Conservation (phyloP, 306 rosid genomes). For the Gleditsia sinensis region DNA sequence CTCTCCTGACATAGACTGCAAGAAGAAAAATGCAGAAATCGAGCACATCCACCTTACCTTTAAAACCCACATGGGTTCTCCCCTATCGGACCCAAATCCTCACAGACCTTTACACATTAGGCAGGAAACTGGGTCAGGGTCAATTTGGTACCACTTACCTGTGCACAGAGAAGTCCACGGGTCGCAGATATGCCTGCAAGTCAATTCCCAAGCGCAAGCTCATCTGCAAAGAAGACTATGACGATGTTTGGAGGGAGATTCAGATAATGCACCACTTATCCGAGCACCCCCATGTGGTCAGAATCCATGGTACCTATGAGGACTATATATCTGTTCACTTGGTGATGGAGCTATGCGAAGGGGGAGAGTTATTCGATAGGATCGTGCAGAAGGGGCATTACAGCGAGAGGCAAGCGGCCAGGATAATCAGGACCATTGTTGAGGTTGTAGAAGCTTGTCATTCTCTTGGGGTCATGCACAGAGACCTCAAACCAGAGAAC, state of each 20-base stretch:
- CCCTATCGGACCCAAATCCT: constrained; percentile 47
- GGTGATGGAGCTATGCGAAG: constrained; percentile 66
- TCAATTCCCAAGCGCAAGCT: constrained; percentile 56
- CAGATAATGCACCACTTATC: constrained; percentile 68
- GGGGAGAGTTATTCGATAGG: constrained; percentile 58
- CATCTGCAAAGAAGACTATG: constrained; percentile 48
- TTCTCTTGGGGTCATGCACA: constrained; percentile 61
- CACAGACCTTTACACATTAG: constrained; percentile 44
- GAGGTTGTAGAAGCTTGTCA: constrained; percentile 61
- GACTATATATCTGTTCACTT: constrained; percentile 45
- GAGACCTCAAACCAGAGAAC: constrained; percentile 65
- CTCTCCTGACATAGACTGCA: background rate
- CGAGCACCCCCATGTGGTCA: constrained; percentile 49
- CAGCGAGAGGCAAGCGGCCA: constrained; percentile 57
- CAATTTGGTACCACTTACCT: constrained; percentile 58
- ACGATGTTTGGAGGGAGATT: constrained; percentile 66
- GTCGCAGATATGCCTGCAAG: constrained; percentile 54
- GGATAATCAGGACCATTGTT: constrained; percentile 47
- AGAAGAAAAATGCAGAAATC: constrained; percentile 38
- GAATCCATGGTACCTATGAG: constrained; percentile 56
- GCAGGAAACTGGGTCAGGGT: constrained; percentile 55
- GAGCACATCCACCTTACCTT: constrained; percentile 7
- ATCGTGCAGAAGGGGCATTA: constrained; percentile 55
- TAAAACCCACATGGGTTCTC: constrained; percentile 49
- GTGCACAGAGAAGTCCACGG: constrained; percentile 52